A percentile compares a stretch with the other conserved stretches of the same genome.
Conservation (phyloP, 2,329 filamentous ascomycete genomes). For the Colletotrichum lentis region DNA sequence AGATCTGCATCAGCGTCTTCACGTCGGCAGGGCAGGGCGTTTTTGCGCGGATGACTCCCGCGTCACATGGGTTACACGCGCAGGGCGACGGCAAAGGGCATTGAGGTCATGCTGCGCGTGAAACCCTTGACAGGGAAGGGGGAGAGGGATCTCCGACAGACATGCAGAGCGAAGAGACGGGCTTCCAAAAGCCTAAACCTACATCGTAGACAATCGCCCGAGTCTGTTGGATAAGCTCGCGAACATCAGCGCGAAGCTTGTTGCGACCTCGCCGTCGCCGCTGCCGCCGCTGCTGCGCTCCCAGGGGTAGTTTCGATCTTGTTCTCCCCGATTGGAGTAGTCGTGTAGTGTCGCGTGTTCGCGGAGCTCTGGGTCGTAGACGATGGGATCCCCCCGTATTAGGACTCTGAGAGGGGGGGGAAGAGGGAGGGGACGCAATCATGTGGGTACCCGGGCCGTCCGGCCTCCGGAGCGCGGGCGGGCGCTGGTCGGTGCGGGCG, state of each 20-base stretch:
- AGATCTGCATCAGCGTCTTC: too few species aligned
- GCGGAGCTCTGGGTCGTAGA: neutral
- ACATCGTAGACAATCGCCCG: neutral
- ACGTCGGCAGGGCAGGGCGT: neutral
- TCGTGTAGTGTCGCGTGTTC: neutral
- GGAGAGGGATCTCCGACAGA: constrained; percentile 1
- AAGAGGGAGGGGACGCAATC: neutral
- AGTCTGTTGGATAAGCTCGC: neutral
- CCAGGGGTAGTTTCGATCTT: neutral
- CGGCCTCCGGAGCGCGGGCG: neutral
- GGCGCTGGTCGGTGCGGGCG: neutral
- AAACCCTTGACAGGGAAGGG: neutral
- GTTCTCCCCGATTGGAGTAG: neutral
- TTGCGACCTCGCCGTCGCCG: neutral
- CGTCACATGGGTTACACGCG: neutral
- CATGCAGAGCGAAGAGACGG: neutral
- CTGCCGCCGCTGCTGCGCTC: neutral
- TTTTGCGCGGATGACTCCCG: neutral
- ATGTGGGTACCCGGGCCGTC: constrained; percentile 16
- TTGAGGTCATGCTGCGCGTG: neutral
- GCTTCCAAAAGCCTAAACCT: constrained; percentile 1
- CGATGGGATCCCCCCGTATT: neutral
- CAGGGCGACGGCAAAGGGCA: neutral
- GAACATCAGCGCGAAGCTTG: neutral
- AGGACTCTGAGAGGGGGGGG: neutral